phyloP scores from a whole-genome alignment of 306 rosid genomes.

The Arachis stenosperma region DNA sequence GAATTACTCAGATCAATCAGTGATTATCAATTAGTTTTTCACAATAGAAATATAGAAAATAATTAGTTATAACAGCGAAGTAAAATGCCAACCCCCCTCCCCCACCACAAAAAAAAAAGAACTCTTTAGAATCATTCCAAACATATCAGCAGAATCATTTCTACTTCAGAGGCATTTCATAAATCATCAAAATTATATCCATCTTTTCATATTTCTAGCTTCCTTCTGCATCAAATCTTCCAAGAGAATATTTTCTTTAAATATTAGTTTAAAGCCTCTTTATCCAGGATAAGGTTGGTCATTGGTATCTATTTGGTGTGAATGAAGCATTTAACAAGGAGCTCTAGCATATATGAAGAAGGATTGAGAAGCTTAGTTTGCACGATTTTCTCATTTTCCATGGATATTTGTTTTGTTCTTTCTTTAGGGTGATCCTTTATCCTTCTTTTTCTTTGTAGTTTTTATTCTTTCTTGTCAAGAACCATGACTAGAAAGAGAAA shows the following conservation, averaged over 20 bases:
- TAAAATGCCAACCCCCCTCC: no score
- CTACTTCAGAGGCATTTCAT: neutral
- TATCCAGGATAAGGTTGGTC: no score
- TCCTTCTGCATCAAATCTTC: conserved; percentile 21
- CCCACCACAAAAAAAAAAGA: no score
- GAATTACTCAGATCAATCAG: conserved; percentile 40
- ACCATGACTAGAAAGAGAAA: conserved; percentile 26
- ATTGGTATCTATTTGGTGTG: no score
- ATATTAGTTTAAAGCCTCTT: neutral
- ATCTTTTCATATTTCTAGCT: neutral
- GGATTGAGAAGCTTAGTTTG: no score
- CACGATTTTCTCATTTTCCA: no score
- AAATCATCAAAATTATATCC: conserved; percentile 8
- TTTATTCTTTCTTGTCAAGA: no score
- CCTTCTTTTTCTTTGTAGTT: no score
- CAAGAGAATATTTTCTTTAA: neutral
- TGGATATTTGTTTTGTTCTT: no score
- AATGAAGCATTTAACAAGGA: no score
- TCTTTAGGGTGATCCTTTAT: no score
- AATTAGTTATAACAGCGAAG: conserved; percentile 22
- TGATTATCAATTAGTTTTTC: neutral
- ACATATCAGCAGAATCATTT: conserved; percentile 2
- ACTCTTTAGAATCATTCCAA: neutral
- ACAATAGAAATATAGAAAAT: neutral
- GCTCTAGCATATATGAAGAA: no score